Evolutionary conservation across 805 yeast genomes (phyloP).

Genomic region (Candida wancherniae): DNA sequence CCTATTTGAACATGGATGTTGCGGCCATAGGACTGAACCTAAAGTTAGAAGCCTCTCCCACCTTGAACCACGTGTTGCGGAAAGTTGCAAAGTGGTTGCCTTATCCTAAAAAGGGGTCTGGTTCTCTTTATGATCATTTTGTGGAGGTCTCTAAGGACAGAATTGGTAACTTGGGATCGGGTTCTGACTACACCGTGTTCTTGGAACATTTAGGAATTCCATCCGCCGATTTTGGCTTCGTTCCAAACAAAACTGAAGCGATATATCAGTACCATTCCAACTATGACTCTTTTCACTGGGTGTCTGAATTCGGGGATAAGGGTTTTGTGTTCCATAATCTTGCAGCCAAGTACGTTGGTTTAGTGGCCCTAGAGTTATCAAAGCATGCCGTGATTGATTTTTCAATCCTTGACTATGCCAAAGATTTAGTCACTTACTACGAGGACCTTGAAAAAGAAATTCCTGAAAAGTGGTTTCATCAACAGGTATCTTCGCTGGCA

Average conservation of each 20-base stretch:
- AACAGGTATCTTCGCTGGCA: conserved; percentile 11
- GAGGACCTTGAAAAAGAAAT: conserved; percentile 21
- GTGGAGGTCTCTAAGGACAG: conserved; percentile 23
- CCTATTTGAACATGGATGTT: conserved; percentile 67
- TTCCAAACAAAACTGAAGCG: conserved; percentile 38
- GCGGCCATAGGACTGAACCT: conserved; percentile 52
- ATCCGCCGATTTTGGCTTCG: conserved; percentile 39
- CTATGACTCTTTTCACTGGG: conserved; percentile 56
- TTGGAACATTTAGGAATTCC: conserved; percentile 69
- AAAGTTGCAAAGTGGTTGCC: conserved; percentile 28
- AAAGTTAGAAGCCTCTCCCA: conserved; percentile 50
- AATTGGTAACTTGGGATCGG: conserved; percentile 26
- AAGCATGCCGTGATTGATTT: conserved; percentile 56
- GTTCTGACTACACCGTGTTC: conserved; percentile 51
- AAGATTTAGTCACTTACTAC: conserved; percentile 36
- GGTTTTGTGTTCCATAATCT: conserved; percentile 50
- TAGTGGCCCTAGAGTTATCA: conserved; percentile 47
- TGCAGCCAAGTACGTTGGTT: conserved; percentile 56
- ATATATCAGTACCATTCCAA: conserved; percentile 55
- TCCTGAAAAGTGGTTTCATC: conserved; percentile 34
- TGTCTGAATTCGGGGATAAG: conserved; percentile 48
- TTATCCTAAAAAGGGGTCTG: conserved; percentile 13
- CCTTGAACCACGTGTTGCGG: conserved; percentile 42
- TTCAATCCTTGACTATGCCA: conserved; percentile 44
- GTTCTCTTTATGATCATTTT: conserved; percentile 46